Conservation (phyloP, 371 early-diverging fungal species). For the Mucor irregularis region DNA sequence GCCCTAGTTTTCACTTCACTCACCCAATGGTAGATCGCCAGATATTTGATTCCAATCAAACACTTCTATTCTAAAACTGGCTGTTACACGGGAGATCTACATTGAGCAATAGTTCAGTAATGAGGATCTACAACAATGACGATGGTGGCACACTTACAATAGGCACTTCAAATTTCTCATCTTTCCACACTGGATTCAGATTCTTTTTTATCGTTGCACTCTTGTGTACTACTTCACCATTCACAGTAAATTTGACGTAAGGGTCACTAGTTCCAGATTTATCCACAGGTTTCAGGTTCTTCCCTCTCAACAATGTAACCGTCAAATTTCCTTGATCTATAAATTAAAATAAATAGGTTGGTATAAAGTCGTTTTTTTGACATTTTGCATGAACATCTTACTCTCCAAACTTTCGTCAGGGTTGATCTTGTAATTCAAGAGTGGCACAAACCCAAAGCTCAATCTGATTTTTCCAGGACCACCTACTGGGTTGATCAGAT, state of each 20-base stretch:
- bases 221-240: slow-evolving; percentile 79
- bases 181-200: slow-evolving; percentile 81
- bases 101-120: neutral
- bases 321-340: slow-evolving; percentile 50
- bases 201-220: slow-evolving; percentile 78
- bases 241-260: slow-evolving; percentile 71
- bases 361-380: slow-evolving; percentile 26
- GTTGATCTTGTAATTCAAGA: slow-evolving; percentile 44
- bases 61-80: slow-evolving; percentile 70
- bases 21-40: slow-evolving; percentile 61
- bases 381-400: neutral
- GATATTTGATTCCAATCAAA: slow-evolving; percentile 84
- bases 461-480: slow-evolving; percentile 44
- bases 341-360: neutral
- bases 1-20: neutral
- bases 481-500: slow-evolving; percentile 33
- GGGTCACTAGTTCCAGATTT: slow-evolving; percentile 77
- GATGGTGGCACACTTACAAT: slow-evolving; percentile 41
- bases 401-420: slow-evolving; percentile 62
- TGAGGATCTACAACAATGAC: neutral
- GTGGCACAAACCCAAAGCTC: slow-evolving; percentile 55
- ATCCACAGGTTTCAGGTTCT: slow-evolving; percentile 52
- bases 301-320: slow-evolving; percentile 48
- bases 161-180: slow-evolving; percentile 71
- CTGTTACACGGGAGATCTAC: slow-evolving; percentile 53